Conservation (phyloP, 2,329 filamentous ascomycete genomes). For the Domatiomyces globalis region DNA sequence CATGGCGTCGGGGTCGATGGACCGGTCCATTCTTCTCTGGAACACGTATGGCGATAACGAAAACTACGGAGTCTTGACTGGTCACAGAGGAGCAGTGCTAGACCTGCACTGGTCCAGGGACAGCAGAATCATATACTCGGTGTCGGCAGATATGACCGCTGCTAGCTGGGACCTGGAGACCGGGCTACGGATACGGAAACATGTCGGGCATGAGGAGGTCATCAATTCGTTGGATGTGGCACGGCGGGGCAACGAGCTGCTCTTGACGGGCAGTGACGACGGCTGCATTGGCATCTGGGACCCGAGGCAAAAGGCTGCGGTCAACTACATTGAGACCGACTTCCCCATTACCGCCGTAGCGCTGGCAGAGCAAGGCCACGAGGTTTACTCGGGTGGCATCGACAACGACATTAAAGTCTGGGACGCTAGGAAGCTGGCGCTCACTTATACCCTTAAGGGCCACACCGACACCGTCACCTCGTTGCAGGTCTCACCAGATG, state of each 20-base stretch:
- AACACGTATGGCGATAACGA: slow-evolving; percentile 82
- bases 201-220: slow-evolving; percentile 88
- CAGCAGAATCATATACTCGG: slow-evolving; percentile 77
- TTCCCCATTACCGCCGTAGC: slow-evolving; percentile 87
- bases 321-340: slow-evolving; percentile 77
- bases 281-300: slow-evolving; percentile 94
- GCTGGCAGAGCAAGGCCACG: slow-evolving; percentile 85
- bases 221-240: slow-evolving; percentile 84
- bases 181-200: slow-evolving; percentile 78
- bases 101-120: slow-evolving; percentile 96
- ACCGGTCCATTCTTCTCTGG: slow-evolving; percentile 86
- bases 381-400: slow-evolving; percentile 86
- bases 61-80: slow-evolving; percentile 79
- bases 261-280: slow-evolving; percentile 87
- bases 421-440: slow-evolving; percentile 83
- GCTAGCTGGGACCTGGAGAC: slow-evolving; percentile 92
- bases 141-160: slow-evolving; percentile 82
- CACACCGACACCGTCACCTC: slow-evolving; percentile 89
- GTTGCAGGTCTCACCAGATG: slow-evolving; percentile 80
- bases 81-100: slow-evolving; percentile 79
- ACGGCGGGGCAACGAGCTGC: slow-evolving; percentile 74
- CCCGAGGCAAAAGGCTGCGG: slow-evolving; percentile 73
- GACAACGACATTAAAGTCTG: slow-evolving; percentile 96
- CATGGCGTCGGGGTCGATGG: slow-evolving; percentile 92
- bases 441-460: slow-evolving; percentile 75